Base-by-base conservation (phyloP, 257 asterid species). In the Paraleonurus japonicus region DNA sequence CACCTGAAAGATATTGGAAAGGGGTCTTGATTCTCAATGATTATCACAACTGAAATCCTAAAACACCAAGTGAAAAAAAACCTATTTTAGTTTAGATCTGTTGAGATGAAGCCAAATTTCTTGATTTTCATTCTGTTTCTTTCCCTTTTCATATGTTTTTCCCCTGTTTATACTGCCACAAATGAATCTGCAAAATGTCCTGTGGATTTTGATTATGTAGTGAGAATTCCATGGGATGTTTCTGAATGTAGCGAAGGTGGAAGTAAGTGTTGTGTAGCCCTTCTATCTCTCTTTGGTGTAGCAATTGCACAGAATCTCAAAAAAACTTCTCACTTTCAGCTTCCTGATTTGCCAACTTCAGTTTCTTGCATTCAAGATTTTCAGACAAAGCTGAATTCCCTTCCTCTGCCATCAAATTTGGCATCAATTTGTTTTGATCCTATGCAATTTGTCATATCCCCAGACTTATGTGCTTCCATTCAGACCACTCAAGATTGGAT, bases 391-490 rank as follows among this genome's bases (percentile, higher is more conserved):
- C 88, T 93, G 41, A 69, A 54, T 47, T 80, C 92, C 59, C 67
- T 89, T 7, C 78, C 84, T 23, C 55, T 90, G 37, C 81, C 93
- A 7, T 65, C 90, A 1, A 72, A 80, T 77, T 69, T 93, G 55
- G 78, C 94, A 5, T 86, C 92, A 13, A 28, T 41, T 19, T 92
- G 95, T 5, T 89, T 92, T 74, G 84, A 90, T 65, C 96, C 97
- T 73, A 19, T 19, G 69, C 93, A 86, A 73, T 90, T 90, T 73
- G 94, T 87, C 7, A 81, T 67, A 26, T 15, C 85, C 17, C 67
- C 85, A 0, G 70, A 86, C 22, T 17, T 76, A 1, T 92, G 98
- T 51, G 97, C 96, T 15, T 81, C 95, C 2, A 84, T 93, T 70
- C 80, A 81, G 70, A 60, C 90, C 50, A 83, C 83, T 11, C 84